Evolutionary conservation across 331 rosid species (phyloP).

Genomic region (Cydonia oblonga): DNA sequence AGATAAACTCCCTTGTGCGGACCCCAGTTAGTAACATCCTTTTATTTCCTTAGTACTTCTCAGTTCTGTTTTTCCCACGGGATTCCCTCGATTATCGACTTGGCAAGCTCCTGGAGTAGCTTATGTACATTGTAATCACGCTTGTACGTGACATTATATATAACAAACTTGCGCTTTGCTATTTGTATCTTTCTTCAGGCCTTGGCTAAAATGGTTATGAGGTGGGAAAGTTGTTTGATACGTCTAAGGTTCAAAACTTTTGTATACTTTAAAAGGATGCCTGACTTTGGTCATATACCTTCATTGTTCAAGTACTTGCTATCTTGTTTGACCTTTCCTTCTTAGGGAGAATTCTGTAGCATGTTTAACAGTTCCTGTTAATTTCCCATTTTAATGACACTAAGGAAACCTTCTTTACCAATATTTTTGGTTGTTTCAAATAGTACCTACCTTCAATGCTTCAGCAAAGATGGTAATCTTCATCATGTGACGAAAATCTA

Average conservation of each 20-base stretch:
- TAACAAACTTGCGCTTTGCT: background rate
- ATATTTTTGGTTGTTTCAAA: background rate
- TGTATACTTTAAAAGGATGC: background rate
- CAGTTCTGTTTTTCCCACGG: background rate
- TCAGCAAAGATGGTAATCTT: background rate
- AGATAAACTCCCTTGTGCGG: background rate
- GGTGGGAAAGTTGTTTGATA: background rate
- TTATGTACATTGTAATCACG: background rate
- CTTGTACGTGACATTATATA: background rate
- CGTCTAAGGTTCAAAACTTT: background rate
- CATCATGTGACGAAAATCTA: background rate
- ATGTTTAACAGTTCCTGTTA: background rate
- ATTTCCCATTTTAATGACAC: background rate
- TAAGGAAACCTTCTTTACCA: background rate
- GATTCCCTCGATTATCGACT: background rate
- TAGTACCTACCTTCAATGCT: background rate
- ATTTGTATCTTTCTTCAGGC: background rate
- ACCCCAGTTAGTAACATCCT: background rate
- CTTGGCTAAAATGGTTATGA: background rate
- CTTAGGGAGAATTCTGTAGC: background rate
- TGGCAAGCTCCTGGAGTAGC: background rate
- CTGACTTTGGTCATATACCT: background rate
- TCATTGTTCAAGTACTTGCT: background rate
- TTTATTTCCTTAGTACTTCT: background rate
- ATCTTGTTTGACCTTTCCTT: background rate